A percentile compares a stretch with the other conserved stretches of the same genome.
phyloP scores from a whole-genome alignment of 805 yeast species.

The Saturnispora ahearnii region DNA sequence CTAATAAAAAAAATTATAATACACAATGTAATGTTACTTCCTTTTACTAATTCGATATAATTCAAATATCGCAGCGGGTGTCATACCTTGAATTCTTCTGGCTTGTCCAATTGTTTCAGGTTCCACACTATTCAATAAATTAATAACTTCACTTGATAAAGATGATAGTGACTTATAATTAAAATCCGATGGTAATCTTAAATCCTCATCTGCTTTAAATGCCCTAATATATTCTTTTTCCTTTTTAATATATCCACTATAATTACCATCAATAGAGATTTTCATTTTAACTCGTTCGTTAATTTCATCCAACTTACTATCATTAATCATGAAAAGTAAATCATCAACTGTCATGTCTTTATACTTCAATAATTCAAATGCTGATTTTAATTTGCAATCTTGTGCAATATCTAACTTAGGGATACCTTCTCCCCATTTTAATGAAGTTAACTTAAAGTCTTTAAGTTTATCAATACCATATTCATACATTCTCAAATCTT shows the following conservation, averaged over 20 bases:
- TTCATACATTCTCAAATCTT: slow-evolving; percentile 38
- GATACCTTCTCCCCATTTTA: slow-evolving; percentile 52
- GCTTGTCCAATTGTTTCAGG: slow-evolving; percentile 95
- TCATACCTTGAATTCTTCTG: slow-evolving; percentile 85
- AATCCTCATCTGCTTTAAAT: slow-evolving; percentile 72
- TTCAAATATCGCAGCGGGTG: slow-evolving; percentile 87
- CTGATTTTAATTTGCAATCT: slow-evolving; percentile 47
- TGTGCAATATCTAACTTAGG: slow-evolving; percentile 41
- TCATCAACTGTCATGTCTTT: slow-evolving; percentile 31
- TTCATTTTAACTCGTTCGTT: slow-evolving; percentile 45
- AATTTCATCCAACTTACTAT: slow-evolving; percentile 19
- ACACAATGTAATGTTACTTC: not conserved
- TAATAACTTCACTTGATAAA: slow-evolving; percentile 69
- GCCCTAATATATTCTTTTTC: slow-evolving; percentile 67
- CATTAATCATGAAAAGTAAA: slow-evolving; percentile 30
- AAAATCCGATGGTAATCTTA: slow-evolving; percentile 59
- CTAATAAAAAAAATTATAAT: not conserved
- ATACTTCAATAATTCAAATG: slow-evolving; percentile 63
- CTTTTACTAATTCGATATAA: slow-evolving; percentile 46
- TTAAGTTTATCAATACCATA: slow-evolving; percentile 38
- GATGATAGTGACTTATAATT: slow-evolving; percentile 53
- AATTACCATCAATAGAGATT: slow-evolving; percentile 70
- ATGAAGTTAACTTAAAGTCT: slow-evolving; percentile 39
- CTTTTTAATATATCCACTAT: slow-evolving; percentile 68
- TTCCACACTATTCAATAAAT: slow-evolving; percentile 58